Evolutionary conservation across 148 eudicot species (phyloP), one percentile per base, ranked within the genome.

Genomic region (Vaccinium darrowii): DNA sequence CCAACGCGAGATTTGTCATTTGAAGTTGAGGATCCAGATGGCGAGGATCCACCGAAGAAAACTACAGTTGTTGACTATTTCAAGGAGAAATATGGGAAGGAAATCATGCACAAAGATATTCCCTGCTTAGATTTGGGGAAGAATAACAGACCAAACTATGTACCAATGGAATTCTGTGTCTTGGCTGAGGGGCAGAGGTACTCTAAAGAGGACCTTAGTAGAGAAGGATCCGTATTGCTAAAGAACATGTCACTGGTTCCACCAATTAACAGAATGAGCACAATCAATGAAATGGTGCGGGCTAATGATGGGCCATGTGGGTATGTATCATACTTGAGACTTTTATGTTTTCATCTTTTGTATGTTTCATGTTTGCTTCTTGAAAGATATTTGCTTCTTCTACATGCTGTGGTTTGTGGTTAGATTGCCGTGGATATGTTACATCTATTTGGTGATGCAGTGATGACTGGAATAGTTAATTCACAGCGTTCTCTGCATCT

Each of bases 121-220:
- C 96, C 96, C 27, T 93, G 93, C 79, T 86, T 94, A 62, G 88
- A 88, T 79, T 84, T 93, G 82, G 94, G 94, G 71, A 92, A 83
- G 82, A 80, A 81, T 30, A 84, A 85, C 30, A 90, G 81, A 65
- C 69, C 58, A 18, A 93, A 93, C 69, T 87, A 89, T 85, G 90
- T 93, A 8, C 96, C 98, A 0, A 88, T 93, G 84, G 98, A 94
- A 82, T 87, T 92, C 15, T 94, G 98, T 82, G 84, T 89, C 60
- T 84, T 94, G 91, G 92, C 88, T 52, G 94, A 93, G 90, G 94
- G 95, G 49, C 95, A 92, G 86, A 91, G 94, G 88, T 92, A 36
- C 25, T 90, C 91, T 8, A 92, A 90, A 88, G 98, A 93, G 81
- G 5, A 87, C 14, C 74, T 92, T 82, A 89, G 87, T 58, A 63